phyloP scores from a whole-genome alignment of 2,329 filamentous ascomycete genomes.

The Cladosporium sp. region DNA sequence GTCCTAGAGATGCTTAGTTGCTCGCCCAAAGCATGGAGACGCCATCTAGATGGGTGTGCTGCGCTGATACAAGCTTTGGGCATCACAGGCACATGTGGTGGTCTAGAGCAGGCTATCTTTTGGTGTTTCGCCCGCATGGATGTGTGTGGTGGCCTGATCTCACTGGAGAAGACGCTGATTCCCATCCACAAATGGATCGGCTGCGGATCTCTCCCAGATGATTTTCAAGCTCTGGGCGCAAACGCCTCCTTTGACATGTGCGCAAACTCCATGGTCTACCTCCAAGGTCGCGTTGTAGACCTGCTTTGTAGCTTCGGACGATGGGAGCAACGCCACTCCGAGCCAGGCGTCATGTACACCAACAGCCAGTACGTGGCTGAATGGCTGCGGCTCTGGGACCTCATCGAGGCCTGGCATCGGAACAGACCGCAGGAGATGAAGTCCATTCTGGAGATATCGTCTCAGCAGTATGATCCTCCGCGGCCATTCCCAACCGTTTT shows the following conservation, averaged over 20 bases:
- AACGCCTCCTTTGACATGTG: slow-evolving; percentile 52
- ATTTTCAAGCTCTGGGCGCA: slow-evolving; percentile 40
- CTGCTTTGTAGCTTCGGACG: slow-evolving; percentile 33
- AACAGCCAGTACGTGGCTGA: slow-evolving; percentile 24
- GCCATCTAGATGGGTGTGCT: slow-evolving; percentile 59
- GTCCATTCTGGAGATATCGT: slow-evolving; percentile 36
- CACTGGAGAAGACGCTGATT: slow-evolving; percentile 52
- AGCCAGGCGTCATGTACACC: slow-evolving; percentile 32
- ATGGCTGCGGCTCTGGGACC: slow-evolving; percentile 37
- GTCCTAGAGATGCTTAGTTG: slow-evolving; percentile 53
- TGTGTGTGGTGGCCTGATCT: slow-evolving; percentile 57
- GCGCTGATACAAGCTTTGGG: slow-evolving; percentile 53
- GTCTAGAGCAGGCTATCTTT: slow-evolving; percentile 55
- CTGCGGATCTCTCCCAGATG: slow-evolving; percentile 40
- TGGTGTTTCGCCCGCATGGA: slow-evolving; percentile 63
- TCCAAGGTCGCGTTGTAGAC: slow-evolving; percentile 50
- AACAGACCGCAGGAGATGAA: slow-evolving; percentile 37
- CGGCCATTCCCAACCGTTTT: slow-evolving; percentile 45
- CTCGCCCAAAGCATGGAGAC: slow-evolving; percentile 53
- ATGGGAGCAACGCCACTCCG: slow-evolving; percentile 32
- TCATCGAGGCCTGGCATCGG: slow-evolving; percentile 37
- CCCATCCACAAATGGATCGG: slow-evolving; percentile 52
- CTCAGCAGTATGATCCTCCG: slow-evolving; percentile 21
- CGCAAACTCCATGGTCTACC: slow-evolving; percentile 60
- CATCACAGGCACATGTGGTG: slow-evolving; percentile 54